Evolutionary conservation across 495 filamentous ascomycete species (phyloP).

Genomic region (Talaromyces nanjingensis): DNA sequence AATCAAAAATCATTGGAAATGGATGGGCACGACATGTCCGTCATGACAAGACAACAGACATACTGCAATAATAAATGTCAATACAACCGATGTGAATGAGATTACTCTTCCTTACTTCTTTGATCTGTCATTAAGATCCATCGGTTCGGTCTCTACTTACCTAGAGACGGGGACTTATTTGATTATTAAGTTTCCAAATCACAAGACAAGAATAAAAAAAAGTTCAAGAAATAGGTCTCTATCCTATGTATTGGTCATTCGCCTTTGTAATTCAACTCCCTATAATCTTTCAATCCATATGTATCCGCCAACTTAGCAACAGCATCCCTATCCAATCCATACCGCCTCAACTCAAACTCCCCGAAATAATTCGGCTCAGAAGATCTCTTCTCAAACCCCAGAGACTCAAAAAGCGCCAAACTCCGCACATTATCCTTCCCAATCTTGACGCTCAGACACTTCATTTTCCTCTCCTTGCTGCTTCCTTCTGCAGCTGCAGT

Average conservation of each 20-base stretch:
- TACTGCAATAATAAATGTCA: neutral
- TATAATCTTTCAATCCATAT: constrained; percentile 33
- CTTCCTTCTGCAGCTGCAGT: neutral
- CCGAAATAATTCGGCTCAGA: constrained; percentile 58
- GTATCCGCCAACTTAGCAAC: constrained; percentile 12
- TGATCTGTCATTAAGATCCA: neutral
- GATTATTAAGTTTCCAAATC: neutral
- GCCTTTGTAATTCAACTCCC: constrained; percentile 30
- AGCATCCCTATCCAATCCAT: constrained; percentile 20
- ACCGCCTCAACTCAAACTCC: constrained; percentile 50
- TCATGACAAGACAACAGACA: neutral
- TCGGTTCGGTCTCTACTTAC: neutral
- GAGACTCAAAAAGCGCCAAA: constrained; percentile 52
- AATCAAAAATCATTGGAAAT: neutral
- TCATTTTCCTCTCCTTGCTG: neutral
- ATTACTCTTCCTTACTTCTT: neutral
- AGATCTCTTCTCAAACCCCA: constrained; percentile 45
- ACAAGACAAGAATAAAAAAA: constrained; percentile 4
- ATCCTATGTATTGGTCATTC: constrained; percentile 12
- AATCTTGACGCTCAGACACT: constrained; percentile 55
- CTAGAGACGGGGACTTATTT: neutral
- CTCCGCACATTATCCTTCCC: constrained; percentile 46
- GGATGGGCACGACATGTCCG: neutral
- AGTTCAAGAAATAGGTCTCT: neutral
- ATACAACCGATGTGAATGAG: neutral